Evolutionary conservation across 2,329 filamentous ascomycete species (phyloP), one percentile per base, ranked within the genome.

Genomic region (Neofusicoccum parvum): DNA sequence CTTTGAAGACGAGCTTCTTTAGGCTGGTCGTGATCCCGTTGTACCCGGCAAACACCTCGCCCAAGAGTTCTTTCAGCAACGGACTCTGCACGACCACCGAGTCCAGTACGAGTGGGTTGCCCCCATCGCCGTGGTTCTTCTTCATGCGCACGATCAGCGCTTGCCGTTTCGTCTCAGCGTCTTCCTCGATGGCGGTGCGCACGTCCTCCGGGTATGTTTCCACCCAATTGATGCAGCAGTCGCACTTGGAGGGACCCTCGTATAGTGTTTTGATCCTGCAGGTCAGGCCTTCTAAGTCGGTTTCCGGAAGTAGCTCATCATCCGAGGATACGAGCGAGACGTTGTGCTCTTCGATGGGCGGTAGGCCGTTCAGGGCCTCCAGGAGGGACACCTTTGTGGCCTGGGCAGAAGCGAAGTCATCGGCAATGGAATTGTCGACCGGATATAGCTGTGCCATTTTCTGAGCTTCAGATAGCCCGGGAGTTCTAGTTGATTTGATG

Each of bases 81-180:
- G 73, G 72, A 46, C 74, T 77, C 50, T 79, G 77, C 2, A 78
- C 68, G 4, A 74, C 71, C 64, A 78, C 72, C 3, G 75, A 76
- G 49, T 74, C 62, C 5, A 72, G 51, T 4, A 53, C 27, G 50
- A 73, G 11, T 12, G 50, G 20, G 3, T 51, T 51, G 12, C 27
- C 6, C 3, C 51, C 59, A 3, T 23, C n/a, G 6, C 36, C 41
- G n/a, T 59, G 49, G 36, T 27, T 41, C 46, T 64, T 68, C 50
- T 58, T 68, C 62, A 70, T 67, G 14, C 68, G 66, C 3, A 70
- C 54, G 23, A 70, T 34, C 15, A 70, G 65, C 10, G 69, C 69
- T 23, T 62, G 69, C n/a, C 58, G 59, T 41, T 69, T 67, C 34
- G 67, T 67, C 23, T 65, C 68, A 20, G 69, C 67, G 3, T 65